These are phyloP conservation scores for Ceratobasidium sp. DNA, from an alignment of 1,284 basidiomycete species.

Conservation along the genomic window DNA sequence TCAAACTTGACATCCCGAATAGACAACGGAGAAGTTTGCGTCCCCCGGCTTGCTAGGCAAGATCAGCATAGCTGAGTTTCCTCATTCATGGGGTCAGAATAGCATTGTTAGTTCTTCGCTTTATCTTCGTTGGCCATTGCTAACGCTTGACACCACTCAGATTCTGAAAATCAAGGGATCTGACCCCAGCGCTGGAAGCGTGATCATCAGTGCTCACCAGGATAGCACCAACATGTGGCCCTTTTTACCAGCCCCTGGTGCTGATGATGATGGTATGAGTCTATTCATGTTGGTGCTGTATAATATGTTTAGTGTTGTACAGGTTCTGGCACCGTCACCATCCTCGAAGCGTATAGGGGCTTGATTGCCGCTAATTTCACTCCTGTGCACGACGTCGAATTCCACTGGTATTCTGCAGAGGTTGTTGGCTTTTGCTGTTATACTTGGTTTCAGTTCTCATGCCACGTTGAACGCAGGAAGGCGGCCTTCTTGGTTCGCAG, in stretches of 20 bases:
- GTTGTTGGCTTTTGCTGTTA: constrained; percentile 11
- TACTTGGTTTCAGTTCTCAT: constrained; percentile 17
- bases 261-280: constrained; percentile 80
- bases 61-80: constrained; percentile 79
- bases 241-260: constrained; percentile 87
- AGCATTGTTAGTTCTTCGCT: constrained; percentile 68
- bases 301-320: background rate
- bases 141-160: constrained; percentile 53
- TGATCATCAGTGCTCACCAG: constrained; percentile 86
- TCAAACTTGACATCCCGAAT: constrained; percentile 44
- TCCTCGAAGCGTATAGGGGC: constrained; percentile 86
- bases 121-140: constrained; percentile 50
- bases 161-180: constrained; percentile 76
- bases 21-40: constrained; percentile 72
- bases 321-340: constrained; percentile 85
- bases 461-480: constrained; percentile 63
- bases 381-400: constrained; percentile 82
- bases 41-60: constrained; percentile 60
- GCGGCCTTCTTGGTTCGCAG: constrained; percentile 93
- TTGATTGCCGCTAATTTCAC: constrained; percentile 80
- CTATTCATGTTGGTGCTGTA: background rate
- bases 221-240: constrained; percentile 90
- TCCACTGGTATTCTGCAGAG: constrained; percentile 96
- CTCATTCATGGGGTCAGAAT: constrained; percentile 92
- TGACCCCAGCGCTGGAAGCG: constrained; percentile 61